Evolutionary conservation across 768 basidiomycete genomes (phyloP), one percentile per base, ranked within the genome.

Genomic region (Calocera cornea): DNA sequence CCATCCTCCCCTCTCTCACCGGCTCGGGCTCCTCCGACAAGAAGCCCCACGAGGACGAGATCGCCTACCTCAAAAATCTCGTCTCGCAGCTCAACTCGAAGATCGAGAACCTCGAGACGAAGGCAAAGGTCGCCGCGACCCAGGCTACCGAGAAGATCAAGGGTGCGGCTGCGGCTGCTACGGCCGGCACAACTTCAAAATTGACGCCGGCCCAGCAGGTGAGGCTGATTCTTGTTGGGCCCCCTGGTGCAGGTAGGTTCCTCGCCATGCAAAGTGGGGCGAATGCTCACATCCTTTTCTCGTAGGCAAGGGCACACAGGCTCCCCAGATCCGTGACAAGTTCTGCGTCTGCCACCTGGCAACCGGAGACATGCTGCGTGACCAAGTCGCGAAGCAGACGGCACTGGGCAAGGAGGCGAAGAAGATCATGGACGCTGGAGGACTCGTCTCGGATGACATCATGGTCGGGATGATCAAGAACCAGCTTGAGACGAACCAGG

Each of bases 291-390:
- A 38, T 41, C 38, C 50, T 38, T 36, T 34, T 29, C 70, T 33
- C 67, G 38, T 74, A 97, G 95, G 95, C 72, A 99, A 99, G 83
- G 97, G 97, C 31, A 99, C 97, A 1, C 97, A 99, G 78, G 97
- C 94, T 0, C 95, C 97, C 3, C 84, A 82, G 75, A 94, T 99
- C 80, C 86, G 88, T 65, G 87, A 92, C 70, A 84, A 90, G 74
- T 99, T 90, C 82, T 95, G 93, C 75, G 86, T 99, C 50, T 99
- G 97, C 82, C 97, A 99, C 80, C 81, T 99, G 72, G 95, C 97
- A 29, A 99, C 97, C 34, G 97, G 97, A 22, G 97, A 99, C 81
- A 95, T 99, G 93, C 83, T 99, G 68, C 89, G 97, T 64, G 91
- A 93, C 70, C 93, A 99, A 77, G 93, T 99, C 69, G 74, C 86